Evolutionary conservation across 2,329 filamentous ascomycete genomes (phyloP), one percentile per base, ranked within the genome.

Genomic region (Pleomassaria siparia): DNA sequence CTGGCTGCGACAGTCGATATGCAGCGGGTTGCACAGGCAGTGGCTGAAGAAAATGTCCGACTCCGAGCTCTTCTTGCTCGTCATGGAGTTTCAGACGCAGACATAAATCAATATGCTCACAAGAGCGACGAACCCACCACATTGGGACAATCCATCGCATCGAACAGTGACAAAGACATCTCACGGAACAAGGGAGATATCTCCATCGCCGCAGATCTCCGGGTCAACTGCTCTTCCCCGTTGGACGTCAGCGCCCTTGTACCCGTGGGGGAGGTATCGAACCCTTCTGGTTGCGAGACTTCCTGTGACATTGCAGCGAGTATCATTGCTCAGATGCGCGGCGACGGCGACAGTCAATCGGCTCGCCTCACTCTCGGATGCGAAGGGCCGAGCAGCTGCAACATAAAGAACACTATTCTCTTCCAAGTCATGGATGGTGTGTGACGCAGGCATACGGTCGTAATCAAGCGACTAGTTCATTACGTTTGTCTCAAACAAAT

Each of bases 1-100:
- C 76, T 86, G 35, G 76, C 84, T 57, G 87, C 85, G 3, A 85
- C 83, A 0, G 73, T 78, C 21, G 85, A 89, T 58, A 82, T 90
- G 26, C 87, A 90, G 66, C 71, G 78, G 29, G 86, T 86, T 1
- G 87, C 86, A 1, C 76, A 84, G 45, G 80, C 74, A 46, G 87
- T 89, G 5, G 79, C 80, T 1, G 80, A 83, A 13, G 86, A 91
- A 63, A 90, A 90, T 63, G 76, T 72, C 44, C 76, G 78, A 40
- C 72, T 90, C 42, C 76, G 85, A 20, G 70, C 69, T 21, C 70
- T 89, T 20, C 75, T 89, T 2, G 55, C 54, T 21, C 56, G 43
- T n/a, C 54, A 52, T 37, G 63, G 63, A 11, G 50, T 64, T 15
- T 35, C 47, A 36, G 46, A 40, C 15, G 53, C 55, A 7, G 54